Percentiles rank a stretch among this genome's conserved stretches.
phyloP scores from a whole-genome alignment of 352 stramenopile genomes.

The Pythium brachiatum region DNA sequence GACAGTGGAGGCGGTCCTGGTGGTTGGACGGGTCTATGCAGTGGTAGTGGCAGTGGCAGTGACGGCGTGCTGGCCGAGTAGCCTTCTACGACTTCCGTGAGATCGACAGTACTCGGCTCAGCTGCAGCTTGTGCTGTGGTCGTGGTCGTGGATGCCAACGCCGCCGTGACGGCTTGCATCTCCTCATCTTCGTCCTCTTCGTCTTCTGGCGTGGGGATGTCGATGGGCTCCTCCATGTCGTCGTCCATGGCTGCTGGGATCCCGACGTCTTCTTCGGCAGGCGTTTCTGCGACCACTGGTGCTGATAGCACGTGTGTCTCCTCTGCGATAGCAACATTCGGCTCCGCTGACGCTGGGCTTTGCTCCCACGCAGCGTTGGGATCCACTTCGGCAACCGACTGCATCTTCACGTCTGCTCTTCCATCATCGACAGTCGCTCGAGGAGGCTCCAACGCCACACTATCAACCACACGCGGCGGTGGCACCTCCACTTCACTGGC shows the following conservation, averaged over 20 bases:
- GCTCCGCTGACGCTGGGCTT: background rate
- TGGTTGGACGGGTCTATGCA: background rate
- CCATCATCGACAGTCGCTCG: background rate
- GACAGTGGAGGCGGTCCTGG: slow-evolving; percentile 22
- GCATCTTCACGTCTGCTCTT: background rate
- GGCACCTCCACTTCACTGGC: background rate
- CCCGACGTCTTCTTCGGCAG: background rate
- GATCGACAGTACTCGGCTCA: too few species aligned
- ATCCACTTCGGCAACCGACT: background rate
- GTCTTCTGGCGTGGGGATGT: slow-evolving; percentile 30
- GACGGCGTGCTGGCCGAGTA: background rate
- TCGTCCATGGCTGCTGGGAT: slow-evolving; percentile 15
- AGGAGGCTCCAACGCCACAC: background rate
- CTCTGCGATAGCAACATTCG: too few species aligned
- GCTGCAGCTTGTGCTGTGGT: too few species aligned
- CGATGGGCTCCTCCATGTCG: slow-evolving; percentile 38
- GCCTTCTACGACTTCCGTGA: slow-evolving; percentile 6
- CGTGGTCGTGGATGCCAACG: slow-evolving; percentile 5
- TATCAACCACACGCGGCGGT: background rate
- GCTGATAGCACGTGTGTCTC: background rate
- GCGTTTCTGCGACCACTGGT: background rate
- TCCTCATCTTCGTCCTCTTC: slow-evolving; percentile 29
- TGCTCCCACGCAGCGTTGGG: background rate
- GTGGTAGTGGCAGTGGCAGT: background rate
- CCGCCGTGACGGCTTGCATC: slow-evolving; percentile 12